These are phyloP conservation scores for Omphalotus olearius DNA, from an alignment of 1,284 basidiomycete species.

Conservation along the genomic window DNA sequence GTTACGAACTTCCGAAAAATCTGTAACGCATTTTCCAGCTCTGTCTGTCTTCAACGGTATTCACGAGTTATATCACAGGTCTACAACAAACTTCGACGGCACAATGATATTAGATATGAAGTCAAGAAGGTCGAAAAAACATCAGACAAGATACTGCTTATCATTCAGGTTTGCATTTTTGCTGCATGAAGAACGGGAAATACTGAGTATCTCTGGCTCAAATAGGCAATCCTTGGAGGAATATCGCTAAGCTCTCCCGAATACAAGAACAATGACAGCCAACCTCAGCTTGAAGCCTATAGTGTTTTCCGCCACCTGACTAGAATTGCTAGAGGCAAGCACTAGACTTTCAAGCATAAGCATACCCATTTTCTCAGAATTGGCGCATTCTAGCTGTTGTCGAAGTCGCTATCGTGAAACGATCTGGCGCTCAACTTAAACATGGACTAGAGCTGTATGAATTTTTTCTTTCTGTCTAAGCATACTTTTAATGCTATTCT, in stretches of 20 bases:
- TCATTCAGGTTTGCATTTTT: constrained; percentile 56
- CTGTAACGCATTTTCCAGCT: constrained; percentile 31
- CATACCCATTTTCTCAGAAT: neutral
- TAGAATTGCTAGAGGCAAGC: constrained; percentile 61
- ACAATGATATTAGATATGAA: constrained; percentile 70
- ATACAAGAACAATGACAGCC: constrained; percentile 65
- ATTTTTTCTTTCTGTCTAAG: neutral
- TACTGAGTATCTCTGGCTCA: neutral
- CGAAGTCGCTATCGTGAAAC: constrained; percentile 64
- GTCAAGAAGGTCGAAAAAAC: constrained; percentile 64
- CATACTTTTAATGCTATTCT: constrained; percentile 6
- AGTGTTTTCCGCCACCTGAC: constrained; percentile 63
- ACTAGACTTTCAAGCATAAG: neutral
- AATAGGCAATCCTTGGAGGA: constrained; percentile 71
- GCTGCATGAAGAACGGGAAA: neutral
- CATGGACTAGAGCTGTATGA: constrained; percentile 67
- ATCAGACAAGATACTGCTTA: constrained; percentile 65
- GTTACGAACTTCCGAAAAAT: constrained; percentile 67
- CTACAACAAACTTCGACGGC: constrained; percentile 61
- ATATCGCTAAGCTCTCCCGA: constrained; percentile 63
- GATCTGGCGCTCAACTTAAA: constrained; percentile 60
- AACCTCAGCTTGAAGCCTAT: constrained; percentile 64
- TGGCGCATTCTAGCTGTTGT: constrained; percentile 48
- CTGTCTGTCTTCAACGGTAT: too few species aligned
- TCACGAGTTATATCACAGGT: constrained; percentile 23